Conservation (phyloP, 148 eudicot genomes). For the Nyssa sinensis region DNA sequence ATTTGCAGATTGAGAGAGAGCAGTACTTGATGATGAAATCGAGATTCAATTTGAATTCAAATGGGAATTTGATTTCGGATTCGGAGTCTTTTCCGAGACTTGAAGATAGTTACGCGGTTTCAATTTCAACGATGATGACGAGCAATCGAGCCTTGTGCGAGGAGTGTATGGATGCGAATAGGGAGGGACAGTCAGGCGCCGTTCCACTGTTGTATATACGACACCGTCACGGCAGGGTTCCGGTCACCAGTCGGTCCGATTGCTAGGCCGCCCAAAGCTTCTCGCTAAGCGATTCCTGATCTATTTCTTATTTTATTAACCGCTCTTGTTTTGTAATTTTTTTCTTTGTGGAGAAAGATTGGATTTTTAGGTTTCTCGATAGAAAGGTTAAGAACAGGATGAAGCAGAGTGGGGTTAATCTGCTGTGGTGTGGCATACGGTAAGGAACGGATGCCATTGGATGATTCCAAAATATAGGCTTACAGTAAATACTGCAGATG, state of each 20-base stretch:
- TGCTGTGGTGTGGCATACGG: background rate
- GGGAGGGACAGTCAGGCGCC: slow-evolving; percentile 23
- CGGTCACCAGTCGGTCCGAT: slow-evolving; percentile 51
- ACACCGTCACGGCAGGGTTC: slow-evolving; percentile 27
- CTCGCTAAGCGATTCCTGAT: background rate
- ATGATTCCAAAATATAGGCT: background rate
- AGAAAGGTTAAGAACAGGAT: too few species aligned
- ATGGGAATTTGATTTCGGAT: slow-evolving; percentile 33
- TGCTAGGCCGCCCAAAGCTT: slow-evolving; percentile 33
- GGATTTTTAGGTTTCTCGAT: too few species aligned
- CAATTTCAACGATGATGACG: too few species aligned
- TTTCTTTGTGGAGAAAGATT: background rate
- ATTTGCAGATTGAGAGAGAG: slow-evolving; percentile 34
- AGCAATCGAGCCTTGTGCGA: slow-evolving; percentile 30
- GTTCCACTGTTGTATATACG: slow-evolving; percentile 53
- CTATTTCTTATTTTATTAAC: background rate
- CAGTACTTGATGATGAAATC: slow-evolving; percentile 30
- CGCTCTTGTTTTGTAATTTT: too few species aligned
- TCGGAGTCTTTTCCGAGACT: slow-evolving; percentile 14
- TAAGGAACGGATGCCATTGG: background rate
- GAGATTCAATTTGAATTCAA: too few species aligned
- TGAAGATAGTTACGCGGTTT: slow-evolving; percentile 10
- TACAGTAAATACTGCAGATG: background rate
- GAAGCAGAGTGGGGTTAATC: too few species aligned
- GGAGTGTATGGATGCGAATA: slow-evolving; percentile 26